Evolutionary conservation across 441 rosid species (phyloP).

Genomic region (Croton setiger): DNA sequence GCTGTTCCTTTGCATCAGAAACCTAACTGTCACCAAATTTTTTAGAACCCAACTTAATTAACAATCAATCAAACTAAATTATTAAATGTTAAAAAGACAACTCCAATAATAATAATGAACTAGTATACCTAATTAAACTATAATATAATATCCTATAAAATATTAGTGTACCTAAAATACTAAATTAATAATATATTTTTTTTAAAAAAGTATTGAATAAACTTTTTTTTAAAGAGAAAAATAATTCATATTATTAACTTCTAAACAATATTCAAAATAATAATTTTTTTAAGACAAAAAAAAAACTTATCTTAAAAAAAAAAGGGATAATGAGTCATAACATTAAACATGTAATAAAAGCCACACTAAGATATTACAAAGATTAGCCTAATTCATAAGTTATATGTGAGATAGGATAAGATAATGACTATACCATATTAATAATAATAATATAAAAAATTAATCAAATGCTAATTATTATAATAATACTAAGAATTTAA

Average conservation of each 20-base stretch:
- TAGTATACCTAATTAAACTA: neutral
- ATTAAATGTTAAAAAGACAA: neutral
- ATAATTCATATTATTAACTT: too few relatives aligned
- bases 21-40: constrained; percentile 21
- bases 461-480: neutral
- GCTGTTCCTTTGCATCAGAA: neutral
- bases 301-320: too few relatives aligned
- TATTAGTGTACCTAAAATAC: neutral
- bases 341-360: neutral
- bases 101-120: neutral
- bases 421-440: too few relatives aligned
- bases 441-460: neutral
- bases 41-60: constrained; percentile 1
- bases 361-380: neutral
- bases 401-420: constrained; percentile 2
- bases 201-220: too few relatives aligned
- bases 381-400: neutral
- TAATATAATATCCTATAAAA: neutral
- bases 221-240: too few relatives aligned
- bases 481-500: neutral
- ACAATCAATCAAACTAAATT: neutral
- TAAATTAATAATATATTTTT: neutral
- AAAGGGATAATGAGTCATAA: too few relatives aligned
- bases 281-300: too few relatives aligned
- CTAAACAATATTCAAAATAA: too few relatives aligned